A percentile compares a stretch with the other conserved stretches of the same genome.
These are phyloP conservation scores for Colletotrichum eremochloae DNA, from an alignment of 2,329 filamentous ascomycete genomes.

Conservation along the genomic window DNA sequence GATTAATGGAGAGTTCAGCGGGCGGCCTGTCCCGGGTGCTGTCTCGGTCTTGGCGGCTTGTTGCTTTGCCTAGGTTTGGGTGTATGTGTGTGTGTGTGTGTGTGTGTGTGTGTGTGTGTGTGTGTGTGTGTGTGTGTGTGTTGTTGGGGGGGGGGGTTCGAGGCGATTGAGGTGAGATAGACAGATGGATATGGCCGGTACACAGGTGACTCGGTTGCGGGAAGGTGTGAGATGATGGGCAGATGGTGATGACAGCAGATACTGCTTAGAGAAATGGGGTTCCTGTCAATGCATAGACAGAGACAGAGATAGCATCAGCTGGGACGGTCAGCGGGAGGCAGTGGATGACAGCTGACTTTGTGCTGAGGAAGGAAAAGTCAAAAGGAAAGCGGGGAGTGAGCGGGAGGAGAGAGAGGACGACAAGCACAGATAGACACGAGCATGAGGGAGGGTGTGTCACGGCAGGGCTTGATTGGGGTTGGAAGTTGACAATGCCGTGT, in stretches of 20 bases:
- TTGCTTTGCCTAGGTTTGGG: background rate
- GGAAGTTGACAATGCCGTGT: conserved; percentile 9
- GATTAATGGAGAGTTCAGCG: conserved; percentile 28
- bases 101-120: background rate
- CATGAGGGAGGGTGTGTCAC: conserved; percentile 13
- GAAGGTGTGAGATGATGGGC: background rate
- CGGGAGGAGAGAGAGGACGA: background rate
- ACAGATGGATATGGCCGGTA: background rate
- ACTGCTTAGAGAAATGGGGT: background rate
- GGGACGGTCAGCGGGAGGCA: background rate
- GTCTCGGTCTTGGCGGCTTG: background rate
- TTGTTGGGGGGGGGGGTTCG: background rate
- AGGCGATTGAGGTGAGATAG: background rate
- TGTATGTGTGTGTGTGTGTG: background rate
- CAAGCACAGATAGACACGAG: conserved; percentile 1
- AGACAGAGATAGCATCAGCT: conserved; percentile 3
- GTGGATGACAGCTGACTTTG: background rate
- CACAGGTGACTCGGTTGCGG: background rate
- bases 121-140: background rate
- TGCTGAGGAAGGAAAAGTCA: background rate
- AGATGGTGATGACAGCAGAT: background rate
- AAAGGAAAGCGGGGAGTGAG: background rate
- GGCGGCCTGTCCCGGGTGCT: conserved; percentile 18
- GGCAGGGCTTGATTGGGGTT: conserved; percentile 19
- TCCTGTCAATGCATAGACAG: background rate